Conservation (phyloP, 176 grass and related monocot genomes). For the Poa pratensis region DNA sequence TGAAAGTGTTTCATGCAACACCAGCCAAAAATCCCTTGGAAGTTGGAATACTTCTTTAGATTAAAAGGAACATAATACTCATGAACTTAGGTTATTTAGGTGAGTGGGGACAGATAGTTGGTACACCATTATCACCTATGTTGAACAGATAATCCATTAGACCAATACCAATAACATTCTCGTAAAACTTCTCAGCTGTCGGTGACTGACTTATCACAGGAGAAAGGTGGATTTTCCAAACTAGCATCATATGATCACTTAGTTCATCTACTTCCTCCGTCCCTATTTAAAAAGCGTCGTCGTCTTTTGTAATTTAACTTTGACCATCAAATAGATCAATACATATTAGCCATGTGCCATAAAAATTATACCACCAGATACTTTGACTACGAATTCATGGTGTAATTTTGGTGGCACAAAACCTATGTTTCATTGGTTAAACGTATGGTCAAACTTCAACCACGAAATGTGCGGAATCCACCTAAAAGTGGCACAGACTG, state of each 20-base stretch:
- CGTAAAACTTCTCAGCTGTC: neutral
- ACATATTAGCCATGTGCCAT: neutral
- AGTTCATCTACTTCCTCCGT: neutral
- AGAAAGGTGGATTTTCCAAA: neutral
- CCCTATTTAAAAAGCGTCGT: neutral
- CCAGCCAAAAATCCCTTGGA: neutral
- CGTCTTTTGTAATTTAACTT: neutral
- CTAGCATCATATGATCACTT: slow-evolving; percentile 2
- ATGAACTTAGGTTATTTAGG: slow-evolving; percentile 11
- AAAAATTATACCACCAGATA: no score
- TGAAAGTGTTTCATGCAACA: slow-evolving; percentile 11
- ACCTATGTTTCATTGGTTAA: neutral
- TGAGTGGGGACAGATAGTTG: neutral
- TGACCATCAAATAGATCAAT: neutral
- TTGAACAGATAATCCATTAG: slow-evolving; percentile 1
- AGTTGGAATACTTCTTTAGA: slow-evolving; percentile 3
- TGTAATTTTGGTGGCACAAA: neutral
- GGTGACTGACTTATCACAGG: slow-evolving; percentile 26
- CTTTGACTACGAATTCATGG: neutral
- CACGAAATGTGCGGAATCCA: neutral
- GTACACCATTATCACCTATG: slow-evolving; percentile 16
- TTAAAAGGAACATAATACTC: slow-evolving; percentile 7
- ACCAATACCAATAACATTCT: neutral
- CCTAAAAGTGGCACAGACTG: neutral
- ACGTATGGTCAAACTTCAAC: neutral